Conservation (phyloP, 805 yeast species). For the Candida caryicola region DNA sequence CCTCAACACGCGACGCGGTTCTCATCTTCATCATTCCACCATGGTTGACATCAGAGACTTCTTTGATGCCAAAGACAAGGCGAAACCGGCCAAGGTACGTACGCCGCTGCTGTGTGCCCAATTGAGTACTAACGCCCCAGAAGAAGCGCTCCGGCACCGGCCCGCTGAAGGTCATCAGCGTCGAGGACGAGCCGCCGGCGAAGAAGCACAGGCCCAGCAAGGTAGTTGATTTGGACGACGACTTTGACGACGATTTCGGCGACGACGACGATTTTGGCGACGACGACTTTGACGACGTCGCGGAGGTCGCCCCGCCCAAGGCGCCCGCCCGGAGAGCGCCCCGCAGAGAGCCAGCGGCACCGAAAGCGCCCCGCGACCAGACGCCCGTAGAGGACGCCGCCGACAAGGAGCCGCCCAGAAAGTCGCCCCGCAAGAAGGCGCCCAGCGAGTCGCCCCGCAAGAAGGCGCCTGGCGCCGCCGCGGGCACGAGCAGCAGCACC, state of each 20-base stretch:
- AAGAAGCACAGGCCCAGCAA: constrained; percentile 3
- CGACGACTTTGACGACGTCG: constrained; percentile 6
- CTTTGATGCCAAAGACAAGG: constrained; percentile 1
- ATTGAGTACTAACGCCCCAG: too few relatives aligned
- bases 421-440: not conserved
- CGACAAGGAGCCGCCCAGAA: not conserved
- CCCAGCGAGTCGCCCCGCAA: not conserved
- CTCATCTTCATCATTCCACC: not conserved
- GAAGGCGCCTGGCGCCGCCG: not conserved
- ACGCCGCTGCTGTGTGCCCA: too few relatives aligned
- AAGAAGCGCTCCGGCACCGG: not conserved
- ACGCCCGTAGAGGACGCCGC: not conserved
- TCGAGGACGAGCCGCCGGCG: not conserved
- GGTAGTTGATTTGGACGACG: constrained; percentile 11
- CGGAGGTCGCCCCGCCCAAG: not conserved
- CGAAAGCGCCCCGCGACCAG: not conserved
- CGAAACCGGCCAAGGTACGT: not conserved
- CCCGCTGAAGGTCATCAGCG: constrained; percentile 2
- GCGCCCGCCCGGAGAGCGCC: not conserved
- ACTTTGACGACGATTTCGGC: constrained; percentile 8
- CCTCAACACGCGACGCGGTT: too few relatives aligned
- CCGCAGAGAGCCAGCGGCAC: not conserved
- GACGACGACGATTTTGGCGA: constrained; percentile 6
- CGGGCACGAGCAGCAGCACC: not conserved
- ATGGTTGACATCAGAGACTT: constrained; percentile 3